Conservation (phyloP, 257 asterid species). For the Solanum bulbocastanum region DNA sequence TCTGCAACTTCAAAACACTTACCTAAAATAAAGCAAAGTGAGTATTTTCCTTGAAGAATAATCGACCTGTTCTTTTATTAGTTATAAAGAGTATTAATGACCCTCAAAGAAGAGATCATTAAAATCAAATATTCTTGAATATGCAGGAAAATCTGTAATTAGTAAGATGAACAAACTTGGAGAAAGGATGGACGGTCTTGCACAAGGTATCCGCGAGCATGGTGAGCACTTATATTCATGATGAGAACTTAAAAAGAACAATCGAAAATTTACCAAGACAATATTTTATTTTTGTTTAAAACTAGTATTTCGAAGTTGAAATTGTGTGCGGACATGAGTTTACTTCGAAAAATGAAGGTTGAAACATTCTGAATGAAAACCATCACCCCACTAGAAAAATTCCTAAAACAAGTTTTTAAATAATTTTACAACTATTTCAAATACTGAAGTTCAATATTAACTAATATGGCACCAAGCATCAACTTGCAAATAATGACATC, state of each 20-base stretch:
- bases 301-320: not conserved
- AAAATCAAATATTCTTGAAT: not conserved
- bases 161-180: constrained; percentile 26
- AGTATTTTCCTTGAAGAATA: not conserved
- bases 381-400: not conserved
- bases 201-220: constrained; percentile 39
- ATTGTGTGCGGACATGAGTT: too few species aligned
- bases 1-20: not conserved
- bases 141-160: constrained; percentile 10
- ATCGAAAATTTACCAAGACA: not conserved
- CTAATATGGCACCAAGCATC: not conserved
- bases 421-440: too few species aligned
- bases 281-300: not conserved
- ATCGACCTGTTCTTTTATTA: not conserved
- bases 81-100: not conserved
- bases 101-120: constrained; percentile 2
- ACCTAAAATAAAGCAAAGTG: not conserved
- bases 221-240: not conserved
- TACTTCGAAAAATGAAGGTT: accelerated
- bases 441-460: not conserved
- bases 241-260: not conserved
- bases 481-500: not conserved
- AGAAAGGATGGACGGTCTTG: constrained; percentile 22
- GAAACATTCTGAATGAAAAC: too few species aligned
- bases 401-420: too few species aligned